Evolutionary conservation across 164 flowering plant genomes (phyloP).

Genomic region (Paratinospora sagittata): DNA sequence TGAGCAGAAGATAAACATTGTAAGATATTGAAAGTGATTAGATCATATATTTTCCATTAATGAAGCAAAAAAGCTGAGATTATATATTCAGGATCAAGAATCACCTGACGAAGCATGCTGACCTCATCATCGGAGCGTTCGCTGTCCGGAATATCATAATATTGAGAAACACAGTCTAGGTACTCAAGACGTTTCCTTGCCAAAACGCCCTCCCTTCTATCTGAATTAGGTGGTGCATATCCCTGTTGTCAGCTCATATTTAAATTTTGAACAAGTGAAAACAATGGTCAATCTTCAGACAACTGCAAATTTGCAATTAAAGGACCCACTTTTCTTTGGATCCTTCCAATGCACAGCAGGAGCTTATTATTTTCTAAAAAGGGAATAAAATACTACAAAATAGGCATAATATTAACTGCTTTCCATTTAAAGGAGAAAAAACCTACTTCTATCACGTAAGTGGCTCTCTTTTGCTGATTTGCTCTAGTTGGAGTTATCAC

Average conservation of each 20-base stretch:
- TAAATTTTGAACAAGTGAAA: slow-evolving; percentile 40
- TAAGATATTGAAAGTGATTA: neutral
- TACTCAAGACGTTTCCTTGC: slow-evolving; percentile 89
- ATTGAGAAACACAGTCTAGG: slow-evolving; percentile 82
- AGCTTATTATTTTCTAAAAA: neutral
- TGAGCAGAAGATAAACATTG: slow-evolving; percentile 24
- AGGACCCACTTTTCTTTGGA: neutral
- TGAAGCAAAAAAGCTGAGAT: neutral
- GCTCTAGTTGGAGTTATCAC: too few relatives aligned
- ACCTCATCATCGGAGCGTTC: slow-evolving; percentile 97
- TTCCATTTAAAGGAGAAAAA: neutral
- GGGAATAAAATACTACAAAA: neutral
- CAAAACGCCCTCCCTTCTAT: slow-evolving; percentile 94
- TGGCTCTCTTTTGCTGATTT: too few relatives aligned
- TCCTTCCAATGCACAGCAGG: neutral
- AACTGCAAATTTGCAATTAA: slow-evolving; percentile 4
- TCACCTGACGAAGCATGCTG: slow-evolving; percentile 96
- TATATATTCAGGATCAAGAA: neutral
- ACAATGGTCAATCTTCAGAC: neutral
- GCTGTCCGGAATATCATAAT: slow-evolving; percentile 84
- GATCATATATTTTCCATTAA: slow-evolving; percentile 4
- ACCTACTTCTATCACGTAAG: neutral
- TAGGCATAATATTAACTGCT: neutral
- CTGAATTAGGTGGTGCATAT: slow-evolving; percentile 99
- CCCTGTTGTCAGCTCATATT: slow-evolving; percentile 97